A percentile compares a stretch with the other conserved stretches of the same genome.
These are phyloP conservation scores for Triticum dicoccoides DNA, from an alignment of 176 grass and related monocot species.

Conservation along the genomic window DNA sequence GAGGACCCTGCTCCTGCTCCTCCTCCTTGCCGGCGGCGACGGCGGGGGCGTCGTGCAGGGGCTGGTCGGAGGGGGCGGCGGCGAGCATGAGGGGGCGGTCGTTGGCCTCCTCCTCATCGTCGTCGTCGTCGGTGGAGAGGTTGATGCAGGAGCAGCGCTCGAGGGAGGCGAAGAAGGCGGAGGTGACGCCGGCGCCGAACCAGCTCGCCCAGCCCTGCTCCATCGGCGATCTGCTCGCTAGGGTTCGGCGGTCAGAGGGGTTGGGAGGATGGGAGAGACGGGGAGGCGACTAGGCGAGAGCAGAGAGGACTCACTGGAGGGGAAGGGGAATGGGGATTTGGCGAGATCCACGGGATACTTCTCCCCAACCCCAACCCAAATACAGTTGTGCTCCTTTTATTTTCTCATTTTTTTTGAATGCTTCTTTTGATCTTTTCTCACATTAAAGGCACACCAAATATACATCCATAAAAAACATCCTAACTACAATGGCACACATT, in stretches of 20 bases:
- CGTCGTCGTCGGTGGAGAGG: slow-evolving; percentile 62
- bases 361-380: neutral
- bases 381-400: neutral
- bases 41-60: neutral
- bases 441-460: neutral
- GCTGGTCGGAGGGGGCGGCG: neutral
- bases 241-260: neutral
- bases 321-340: neutral
- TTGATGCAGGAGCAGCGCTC: slow-evolving; percentile 93
- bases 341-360: neutral
- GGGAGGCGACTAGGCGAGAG: neutral
- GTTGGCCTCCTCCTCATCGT: no score
- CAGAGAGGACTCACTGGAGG: neutral
- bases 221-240: slow-evolving; percentile 11
- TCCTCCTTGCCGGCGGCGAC: neutral
- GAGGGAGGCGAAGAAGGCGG: slow-evolving; percentile 86
- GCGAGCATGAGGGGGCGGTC: slow-evolving; percentile 52
- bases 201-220: slow-evolving; percentile 54
- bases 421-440: neutral
- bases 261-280: neutral
- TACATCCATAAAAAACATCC: neutral
- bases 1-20: neutral
- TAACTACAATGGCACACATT: no score
- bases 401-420: neutral
- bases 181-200: slow-evolving; percentile 55